Evolutionary conservation across 371 early-diverging fungal species (phyloP), one percentile per base, ranked within the genome.

Genomic region (Apophysomyces elegans): DNA sequence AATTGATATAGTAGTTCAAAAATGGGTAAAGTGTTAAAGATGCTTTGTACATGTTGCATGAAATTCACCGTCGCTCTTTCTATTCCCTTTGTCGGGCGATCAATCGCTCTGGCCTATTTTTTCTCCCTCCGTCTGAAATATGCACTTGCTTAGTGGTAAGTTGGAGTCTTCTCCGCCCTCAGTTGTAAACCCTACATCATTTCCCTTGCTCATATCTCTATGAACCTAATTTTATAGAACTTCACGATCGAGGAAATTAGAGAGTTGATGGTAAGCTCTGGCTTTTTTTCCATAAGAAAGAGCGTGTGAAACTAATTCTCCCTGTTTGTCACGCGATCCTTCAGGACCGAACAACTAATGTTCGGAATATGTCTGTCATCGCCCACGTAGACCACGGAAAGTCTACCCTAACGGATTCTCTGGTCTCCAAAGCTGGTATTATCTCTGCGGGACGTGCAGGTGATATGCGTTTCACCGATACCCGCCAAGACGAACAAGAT

Each of bases 321-420:
- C 59, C n/a, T 59, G 21, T 43, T 58, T 44, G 37, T 59, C 47
- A 26, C 26, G 72, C 66, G 80, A 75, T 47, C 56, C 7, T 11
- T 58, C 64, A 71, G 71, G 59, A 67, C 60, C 62, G 63, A 45
- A 66, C 66, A 14, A 72, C 86, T 73, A 99, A 99, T 88, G 94
- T 99, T 74, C 96, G 99, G 78, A 99, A 99, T 91, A 99, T 99
- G 94, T 97, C 98, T 69, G 99, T 99, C 69, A 99, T 99, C 87
- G 99, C 99, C 70, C 98, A 96, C 88, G 96, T 97, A 73, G 96
- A 96, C 81, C 96, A 95, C 83, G 96, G 95, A 68, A 95, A 95
- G 83, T 94, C 95, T 72, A 97, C 98, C 50, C 75, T 97, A 68
- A 95, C 96, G 63, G 99, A 99, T 83, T 97, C 97, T 18, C 88